Percentiles rank a stretch among this genome's conserved stretches.
These are phyloP conservation scores for Rhodotorula graminis DNA, from an alignment of 768 basidiomycete species.

Conservation along the genomic window DNA sequence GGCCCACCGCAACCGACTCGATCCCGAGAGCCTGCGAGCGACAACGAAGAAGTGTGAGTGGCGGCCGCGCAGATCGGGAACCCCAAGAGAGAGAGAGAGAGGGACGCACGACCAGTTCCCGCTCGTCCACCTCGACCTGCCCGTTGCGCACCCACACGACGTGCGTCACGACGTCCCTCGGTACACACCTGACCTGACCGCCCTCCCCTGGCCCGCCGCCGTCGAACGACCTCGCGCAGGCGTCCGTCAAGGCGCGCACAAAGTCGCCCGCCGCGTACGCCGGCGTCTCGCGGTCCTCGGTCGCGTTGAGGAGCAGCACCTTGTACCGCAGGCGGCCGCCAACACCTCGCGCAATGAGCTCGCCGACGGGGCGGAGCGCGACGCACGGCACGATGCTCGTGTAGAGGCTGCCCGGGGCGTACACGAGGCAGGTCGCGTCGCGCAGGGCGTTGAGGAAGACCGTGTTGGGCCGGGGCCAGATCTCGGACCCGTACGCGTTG, in stretches of 20 bases:
- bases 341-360: constrained; percentile 11
- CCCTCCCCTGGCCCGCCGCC: too few species aligned
- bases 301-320: constrained; percentile 37
- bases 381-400: constrained; percentile 41
- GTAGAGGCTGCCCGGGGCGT: constrained; percentile 38
- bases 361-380: constrained; percentile 36
- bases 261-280: constrained; percentile 33
- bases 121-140: constrained; percentile 14
- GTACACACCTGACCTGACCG: not conserved
- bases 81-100: not conserved
- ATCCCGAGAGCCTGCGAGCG: constrained; percentile 15
- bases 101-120: constrained; percentile 14
- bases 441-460: constrained; percentile 23
- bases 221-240: not conserved
- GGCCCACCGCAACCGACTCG: not conserved
- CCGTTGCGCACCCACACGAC: constrained; percentile 21
- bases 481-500: constrained; percentile 37
- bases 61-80: too few species aligned
- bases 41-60: too few species aligned
- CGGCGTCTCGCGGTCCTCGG: constrained; percentile 38
- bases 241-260: constrained; percentile 20
- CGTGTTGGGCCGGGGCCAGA: constrained; percentile 35
- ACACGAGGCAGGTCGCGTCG: constrained; percentile 19
- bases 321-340: constrained; percentile 19
- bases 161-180: constrained; percentile 9